Evolutionary conservation across 768 basidiomycete genomes (phyloP), one percentile per base, ranked within the genome.

Genomic region (Lentinula lateritia): DNA sequence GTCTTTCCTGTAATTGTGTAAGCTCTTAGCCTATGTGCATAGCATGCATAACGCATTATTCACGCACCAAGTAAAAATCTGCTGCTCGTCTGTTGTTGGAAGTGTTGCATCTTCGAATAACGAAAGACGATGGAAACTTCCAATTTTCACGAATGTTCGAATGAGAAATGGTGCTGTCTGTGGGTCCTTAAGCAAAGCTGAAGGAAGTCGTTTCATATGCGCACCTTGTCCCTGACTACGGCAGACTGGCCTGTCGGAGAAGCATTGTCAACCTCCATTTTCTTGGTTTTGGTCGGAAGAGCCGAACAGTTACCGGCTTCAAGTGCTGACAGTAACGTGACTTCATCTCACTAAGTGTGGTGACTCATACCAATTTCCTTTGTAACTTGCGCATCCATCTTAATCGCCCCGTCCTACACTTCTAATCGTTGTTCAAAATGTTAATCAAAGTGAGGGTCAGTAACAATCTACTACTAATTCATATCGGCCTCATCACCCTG

Each of bases 151-250:
- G 71, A 93, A 93, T 13, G 90, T 79, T 54, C 92, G 83, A 39
- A 93, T 85, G 58, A 93, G 83, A 72, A 93, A 93, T 6, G 92
- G 92, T 0, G 87, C 80, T 5, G 87, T 90, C 91, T 92, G 8
- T 1, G 3, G 28, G 41, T 16, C 8, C 34, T 12, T 52, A 20
- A 60, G 50, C 16, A 52, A 8, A 36, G 32, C 7, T 45, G 41
- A 18, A 42, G 2, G n/a, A 10, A 36, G 10, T 23, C 8, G 5
- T 3, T 6, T 35, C 3, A 16, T 45, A n/a, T 12, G 7, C 45
- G 35, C n/a, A 60, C 59, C 38, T 60, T 60, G 48, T 52, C 59
- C 48, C 59, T 60, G 15, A 20, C 35, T 18, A 60, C 50, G 43
- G 36, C 48, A 16, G 48, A 50, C 34, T 60, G 59, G 28, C 59